Evolutionary conservation across 1,284 basidiomycete species (phyloP), one percentile per base, ranked within the genome.

Genomic region (Pseudozyma sp.): DNA sequence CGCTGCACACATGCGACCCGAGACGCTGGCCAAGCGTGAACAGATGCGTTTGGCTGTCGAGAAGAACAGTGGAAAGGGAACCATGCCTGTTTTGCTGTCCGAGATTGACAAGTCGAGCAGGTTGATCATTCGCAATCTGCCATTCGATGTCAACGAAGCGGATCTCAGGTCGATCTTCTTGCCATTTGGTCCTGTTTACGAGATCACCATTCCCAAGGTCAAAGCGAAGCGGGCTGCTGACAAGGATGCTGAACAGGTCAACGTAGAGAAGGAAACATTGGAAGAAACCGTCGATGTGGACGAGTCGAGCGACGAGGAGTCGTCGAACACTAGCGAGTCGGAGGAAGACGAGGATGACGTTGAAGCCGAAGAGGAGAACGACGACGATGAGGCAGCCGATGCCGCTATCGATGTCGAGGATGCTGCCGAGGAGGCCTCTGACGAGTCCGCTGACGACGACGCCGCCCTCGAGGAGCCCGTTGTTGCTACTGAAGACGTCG

Each of bases 111-210:
- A 74, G 61, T 73, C 66, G 36, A 94, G 91, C 74, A 89, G 95
- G 39, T 89, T 98, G 53, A 97, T 99, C 79, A 89, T 99, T 34
- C 90, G 96, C 70, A 99, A 98, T 85, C 87, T 98, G 44, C 92
- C 93, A 0, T 97, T 86, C 54, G 85, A 86, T 52, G 88, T 78
- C 66, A 73, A 65, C 0, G 91, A 93, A 78, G 90, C 93, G 76
- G 95, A 98, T 83, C 87, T 99, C 2, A 90, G 93, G 50, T 90
- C 92, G 0, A 87, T 93, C 1, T 98, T 98, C 87, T 89, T 96
- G 9, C 93, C 93, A 0, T 92, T 91, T 76, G 95, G 95, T 0
- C 92, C 94, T 0, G 91, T 98, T 25, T 89, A 95, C 84, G 92
- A 92, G 2, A 91, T 97, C 69, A 90, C 92, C 71, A 90, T 97